Evolutionary conservation across 495 filamentous ascomycete genomes (phyloP).

Genomic region (Trichoderma orchidacearum): DNA sequence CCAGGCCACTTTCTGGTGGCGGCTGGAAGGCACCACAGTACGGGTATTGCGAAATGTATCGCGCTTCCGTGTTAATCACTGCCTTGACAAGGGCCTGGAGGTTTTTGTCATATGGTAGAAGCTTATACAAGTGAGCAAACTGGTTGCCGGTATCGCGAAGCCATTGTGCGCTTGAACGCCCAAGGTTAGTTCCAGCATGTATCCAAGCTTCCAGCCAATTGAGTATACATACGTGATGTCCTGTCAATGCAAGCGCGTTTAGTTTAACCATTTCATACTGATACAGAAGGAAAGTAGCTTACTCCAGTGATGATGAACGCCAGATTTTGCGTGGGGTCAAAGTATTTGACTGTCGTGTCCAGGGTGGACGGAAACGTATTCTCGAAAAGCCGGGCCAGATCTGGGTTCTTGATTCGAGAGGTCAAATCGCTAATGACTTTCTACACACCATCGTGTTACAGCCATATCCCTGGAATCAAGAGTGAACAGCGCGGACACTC

Average conservation of each 20-base stretch:
- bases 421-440: slow-evolving; percentile 28
- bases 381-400: slow-evolving; percentile 49
- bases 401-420: slow-evolving; percentile 42
- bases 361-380: slow-evolving; percentile 56
- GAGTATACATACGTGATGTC: background rate
- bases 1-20: slow-evolving; percentile 1
- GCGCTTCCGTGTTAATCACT: slow-evolving; percentile 51
- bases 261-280: too few species aligned
- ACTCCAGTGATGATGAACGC: slow-evolving; percentile 42
- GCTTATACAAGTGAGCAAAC: slow-evolving; percentile 47
- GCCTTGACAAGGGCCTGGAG: slow-evolving; percentile 48
- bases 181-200: background rate
- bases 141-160: slow-evolving; percentile 56
- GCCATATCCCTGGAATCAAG: background rate
- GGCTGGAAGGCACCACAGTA: slow-evolving; percentile 46
- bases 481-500: slow-evolving; percentile 6
- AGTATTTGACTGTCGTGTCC: slow-evolving; percentile 48
- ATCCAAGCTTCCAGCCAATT: background rate
- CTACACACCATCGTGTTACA: background rate
- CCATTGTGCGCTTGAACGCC: slow-evolving; percentile 47
- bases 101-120: slow-evolving; percentile 21
- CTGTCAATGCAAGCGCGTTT: too few species aligned
- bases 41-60: slow-evolving; percentile 43
- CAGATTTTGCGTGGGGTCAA: slow-evolving; percentile 12
- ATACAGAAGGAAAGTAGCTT: slow-evolving; percentile 28